Conservation (phyloP, 345 rosid species). For the Stellera chamaejasme region DNA sequence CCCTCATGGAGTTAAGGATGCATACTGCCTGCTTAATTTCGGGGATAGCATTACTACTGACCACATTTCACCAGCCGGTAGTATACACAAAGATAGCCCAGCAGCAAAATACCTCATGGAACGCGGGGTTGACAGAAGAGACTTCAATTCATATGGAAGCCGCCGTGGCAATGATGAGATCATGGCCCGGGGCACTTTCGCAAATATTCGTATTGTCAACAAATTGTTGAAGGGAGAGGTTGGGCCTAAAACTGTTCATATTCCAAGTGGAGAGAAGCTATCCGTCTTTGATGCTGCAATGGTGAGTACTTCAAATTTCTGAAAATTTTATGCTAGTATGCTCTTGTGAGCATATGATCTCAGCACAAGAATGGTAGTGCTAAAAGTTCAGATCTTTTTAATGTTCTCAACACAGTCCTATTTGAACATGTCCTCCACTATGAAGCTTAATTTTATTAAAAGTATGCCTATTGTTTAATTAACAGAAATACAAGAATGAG, state of each 20-base stretch:
- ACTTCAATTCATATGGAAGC: slow-evolving; percentile 85
- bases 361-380: too few relatives aligned
- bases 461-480: background rate
- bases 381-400: too few relatives aligned
- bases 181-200: slow-evolving; percentile 87
- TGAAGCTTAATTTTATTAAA: too few relatives aligned
- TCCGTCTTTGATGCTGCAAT: slow-evolving; percentile 78
- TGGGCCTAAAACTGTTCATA: slow-evolving; percentile 81
- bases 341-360: too few relatives aligned
- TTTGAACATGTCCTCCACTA: too few relatives aligned
- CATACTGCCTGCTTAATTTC: slow-evolving; percentile 77
- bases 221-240: slow-evolving; percentile 78
- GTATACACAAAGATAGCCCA: slow-evolving; percentile 86
- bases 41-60: slow-evolving; percentile 94
- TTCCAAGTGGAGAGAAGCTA: slow-evolving; percentile 70
- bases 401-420: too few relatives aligned
- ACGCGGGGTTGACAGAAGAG: slow-evolving; percentile 69
- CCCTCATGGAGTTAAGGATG: slow-evolving; percentile 69
- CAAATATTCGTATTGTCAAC: slow-evolving; percentile 76
- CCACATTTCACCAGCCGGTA: slow-evolving; percentile 93
- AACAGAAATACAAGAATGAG: slow-evolving; percentile 70
- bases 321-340: background rate
- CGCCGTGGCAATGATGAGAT: slow-evolving; percentile 86
- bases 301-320: slow-evolving; percentile 31
- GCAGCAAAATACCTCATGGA: slow-evolving; percentile 85